A percentile compares a stretch with the other conserved stretches of the same genome.
Conservation (phyloP, 2,329 filamentous ascomycete genomes). For the Ophiostoma perfectum region DNA sequence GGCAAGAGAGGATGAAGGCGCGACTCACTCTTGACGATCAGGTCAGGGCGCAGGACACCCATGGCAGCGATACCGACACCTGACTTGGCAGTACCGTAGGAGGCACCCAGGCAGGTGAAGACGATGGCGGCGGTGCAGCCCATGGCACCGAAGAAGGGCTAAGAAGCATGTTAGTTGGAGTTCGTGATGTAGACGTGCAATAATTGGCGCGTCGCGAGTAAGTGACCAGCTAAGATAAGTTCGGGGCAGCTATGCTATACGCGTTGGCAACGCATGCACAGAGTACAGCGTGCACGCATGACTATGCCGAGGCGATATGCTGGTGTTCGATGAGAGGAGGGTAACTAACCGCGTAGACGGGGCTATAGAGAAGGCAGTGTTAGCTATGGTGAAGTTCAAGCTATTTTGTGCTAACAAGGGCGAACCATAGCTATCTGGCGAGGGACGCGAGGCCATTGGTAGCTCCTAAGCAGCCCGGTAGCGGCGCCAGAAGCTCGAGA, state of each 20-base stretch:
- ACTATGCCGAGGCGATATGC: neutral
- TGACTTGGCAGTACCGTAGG: constrained; percentile 98
- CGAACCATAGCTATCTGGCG: constrained; percentile 19
- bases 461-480: neutral
- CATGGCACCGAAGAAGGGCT: constrained; percentile 95
- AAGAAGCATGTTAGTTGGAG: constrained; percentile 13
- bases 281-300: neutral
- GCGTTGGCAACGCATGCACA: neutral
- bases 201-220: neutral
- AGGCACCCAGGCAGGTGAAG: constrained; percentile 62
- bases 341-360: constrained; percentile 95
- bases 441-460: neutral
- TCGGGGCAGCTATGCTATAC: neutral
- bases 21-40: constrained; percentile 95
- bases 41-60: constrained; percentile 94
- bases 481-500: neutral
- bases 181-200: constrained; percentile 2
- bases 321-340: constrained; percentile 18
- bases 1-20: neutral
- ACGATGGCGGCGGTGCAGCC: constrained; percentile 68
- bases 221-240: neutral
- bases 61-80: constrained; percentile 97
- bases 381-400: constrained; percentile 17
- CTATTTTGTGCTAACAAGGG: neutral
- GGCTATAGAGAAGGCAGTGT: constrained; percentile 50